Evolutionary conservation across 768 basidiomycete genomes (phyloP).

Genomic region (Multifurca ochricompacta): DNA sequence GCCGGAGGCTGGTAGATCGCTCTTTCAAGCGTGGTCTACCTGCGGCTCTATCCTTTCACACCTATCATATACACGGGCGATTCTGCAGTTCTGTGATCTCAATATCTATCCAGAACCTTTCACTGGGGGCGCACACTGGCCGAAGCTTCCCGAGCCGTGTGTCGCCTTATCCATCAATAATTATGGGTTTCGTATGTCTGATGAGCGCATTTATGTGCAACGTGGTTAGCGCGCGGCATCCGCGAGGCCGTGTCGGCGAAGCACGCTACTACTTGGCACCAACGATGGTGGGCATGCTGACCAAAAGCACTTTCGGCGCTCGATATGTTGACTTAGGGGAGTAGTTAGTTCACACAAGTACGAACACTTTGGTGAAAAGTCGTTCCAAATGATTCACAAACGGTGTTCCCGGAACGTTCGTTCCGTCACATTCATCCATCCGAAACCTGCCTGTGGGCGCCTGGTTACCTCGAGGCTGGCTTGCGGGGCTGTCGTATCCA

Average conservation of each 20-base stretch:
- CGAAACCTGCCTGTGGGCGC: constrained; percentile 6
- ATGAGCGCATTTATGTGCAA: background rate
- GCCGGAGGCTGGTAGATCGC: too few species aligned
- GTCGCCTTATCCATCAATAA: background rate
- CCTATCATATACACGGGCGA: too few species aligned
- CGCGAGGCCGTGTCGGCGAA: constrained; percentile 5
- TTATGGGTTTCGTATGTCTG: background rate
- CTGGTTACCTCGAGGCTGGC: constrained; percentile 9
- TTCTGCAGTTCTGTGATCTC: too few species aligned
- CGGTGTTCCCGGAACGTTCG: constrained; percentile 5
- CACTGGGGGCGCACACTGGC: too few species aligned
- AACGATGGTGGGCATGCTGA: background rate
- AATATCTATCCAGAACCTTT: too few species aligned
- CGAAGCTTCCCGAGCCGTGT: too few species aligned
- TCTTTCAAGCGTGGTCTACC: too few species aligned
- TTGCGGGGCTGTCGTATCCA: background rate
- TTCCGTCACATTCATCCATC: too few species aligned
- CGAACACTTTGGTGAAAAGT: background rate
- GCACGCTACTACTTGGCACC: too few species aligned
- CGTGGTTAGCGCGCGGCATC: constrained; percentile 4
- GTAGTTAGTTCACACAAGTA: background rate
- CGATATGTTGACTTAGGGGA: background rate
- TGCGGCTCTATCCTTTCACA: too few species aligned
- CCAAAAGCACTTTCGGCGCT: background rate
- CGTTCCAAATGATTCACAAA: background rate